Conservation (phyloP, 1,284 basidiomycete species). For the Agaricales sp. region DNA sequence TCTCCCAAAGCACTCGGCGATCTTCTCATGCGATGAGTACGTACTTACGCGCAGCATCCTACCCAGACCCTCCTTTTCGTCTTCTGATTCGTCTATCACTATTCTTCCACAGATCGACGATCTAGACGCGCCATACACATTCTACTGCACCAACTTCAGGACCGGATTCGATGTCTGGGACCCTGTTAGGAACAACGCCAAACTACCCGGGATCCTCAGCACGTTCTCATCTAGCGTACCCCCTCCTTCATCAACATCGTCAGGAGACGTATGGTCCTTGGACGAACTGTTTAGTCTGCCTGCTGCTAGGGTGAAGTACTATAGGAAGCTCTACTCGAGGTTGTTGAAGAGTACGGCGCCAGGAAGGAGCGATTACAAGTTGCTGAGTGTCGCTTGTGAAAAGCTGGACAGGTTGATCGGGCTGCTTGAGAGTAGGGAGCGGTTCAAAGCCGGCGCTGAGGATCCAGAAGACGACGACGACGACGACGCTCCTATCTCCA, state of each 20-base stretch:
- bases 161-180: slow-evolving; percentile 79
- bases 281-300: slow-evolving; percentile 86
- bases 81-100: too few relatives aligned
- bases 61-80: too few relatives aligned
- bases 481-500: neutral
- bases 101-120: slow-evolving; percentile 80
- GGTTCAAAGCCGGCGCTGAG: neutral
- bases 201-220: slow-evolving; percentile 59
- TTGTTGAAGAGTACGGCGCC: slow-evolving; percentile 83
- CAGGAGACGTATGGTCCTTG: slow-evolving; percentile 64
- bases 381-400: slow-evolving; percentile 75
- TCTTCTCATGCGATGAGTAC: slow-evolving; percentile 93
- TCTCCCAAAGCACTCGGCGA: slow-evolving; percentile 95
- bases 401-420: slow-evolving; percentile 70
- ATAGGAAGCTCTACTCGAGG: slow-evolving; percentile 84
- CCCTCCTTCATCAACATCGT: slow-evolving; percentile 36
- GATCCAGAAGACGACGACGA: neutral
- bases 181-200: slow-evolving; percentile 66
- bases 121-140: slow-evolving; percentile 78
- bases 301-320: slow-evolving; percentile 79
- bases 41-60: too few relatives aligned
- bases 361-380: slow-evolving; percentile 79
- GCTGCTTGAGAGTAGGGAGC: slow-evolving; percentile 51
- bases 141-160: slow-evolving; percentile 68
- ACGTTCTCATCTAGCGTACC: slow-evolving; percentile 60